Evolutionary conservation across 495 filamentous ascomycete species (phyloP).

Genomic region (Darksidea phi): DNA sequence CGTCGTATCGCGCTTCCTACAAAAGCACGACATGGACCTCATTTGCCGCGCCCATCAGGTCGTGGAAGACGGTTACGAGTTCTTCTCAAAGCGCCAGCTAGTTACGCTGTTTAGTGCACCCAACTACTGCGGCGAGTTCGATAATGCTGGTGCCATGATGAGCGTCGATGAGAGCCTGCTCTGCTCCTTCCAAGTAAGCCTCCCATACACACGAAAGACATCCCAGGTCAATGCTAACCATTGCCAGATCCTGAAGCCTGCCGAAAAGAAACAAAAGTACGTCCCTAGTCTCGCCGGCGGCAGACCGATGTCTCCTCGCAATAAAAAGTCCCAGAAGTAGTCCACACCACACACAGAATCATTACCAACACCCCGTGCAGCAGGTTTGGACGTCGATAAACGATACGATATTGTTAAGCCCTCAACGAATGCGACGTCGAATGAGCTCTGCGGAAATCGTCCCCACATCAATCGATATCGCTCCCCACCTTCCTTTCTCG

Average conservation of each 20-base stretch:
- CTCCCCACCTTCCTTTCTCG: slow-evolving; percentile 34
- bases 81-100: slow-evolving; percentile 97
- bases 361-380: slow-evolving; percentile 81
- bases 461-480: slow-evolving; percentile 25
- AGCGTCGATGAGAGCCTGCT: slow-evolving; percentile 98
- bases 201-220: neutral
- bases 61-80: slow-evolving; percentile 98
- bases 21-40: slow-evolving; percentile 99
- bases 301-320: slow-evolving; percentile 86
- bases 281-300: slow-evolving; percentile 85
- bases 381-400: slow-evolving; percentile 97
- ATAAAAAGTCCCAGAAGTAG: slow-evolving; percentile 76
- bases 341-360: slow-evolving; percentile 49
- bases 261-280: slow-evolving; percentile 99
- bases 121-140: slow-evolving; percentile 99
- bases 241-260: slow-evolving; percentile 90
- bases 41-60: slow-evolving; percentile 99
- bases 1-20: slow-evolving; percentile 95
- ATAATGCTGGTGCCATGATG: slow-evolving; percentile 99
- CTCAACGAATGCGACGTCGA: slow-evolving; percentile 19
- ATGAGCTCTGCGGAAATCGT: slow-evolving; percentile 20
- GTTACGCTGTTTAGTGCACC: slow-evolving; percentile 97
- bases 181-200: slow-evolving; percentile 93
- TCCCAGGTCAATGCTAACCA: slow-evolving; percentile 15
- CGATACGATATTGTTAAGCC: slow-evolving; percentile 37